phyloP scores from a whole-genome alignment of 169 alveolate genomes.

The Eimeria sp. region DNA sequence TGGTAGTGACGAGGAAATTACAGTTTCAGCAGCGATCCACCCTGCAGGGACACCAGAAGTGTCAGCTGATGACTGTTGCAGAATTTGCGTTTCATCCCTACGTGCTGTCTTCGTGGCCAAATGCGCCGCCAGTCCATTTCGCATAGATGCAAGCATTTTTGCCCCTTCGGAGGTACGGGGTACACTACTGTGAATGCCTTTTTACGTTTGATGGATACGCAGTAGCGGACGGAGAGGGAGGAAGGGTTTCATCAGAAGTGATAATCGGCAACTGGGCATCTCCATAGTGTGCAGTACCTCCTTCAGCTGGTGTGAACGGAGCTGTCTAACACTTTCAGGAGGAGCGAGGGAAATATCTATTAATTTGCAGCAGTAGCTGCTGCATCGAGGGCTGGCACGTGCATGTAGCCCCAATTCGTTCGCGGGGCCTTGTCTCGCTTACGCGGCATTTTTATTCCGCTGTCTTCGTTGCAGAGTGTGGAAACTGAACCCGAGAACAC shows the following conservation, averaged over 20 bases:
- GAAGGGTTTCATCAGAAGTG: not conserved
- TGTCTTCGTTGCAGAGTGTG: constrained; percentile 41
- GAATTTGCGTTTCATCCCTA: constrained; percentile 35
- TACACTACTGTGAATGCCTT: not conserved
- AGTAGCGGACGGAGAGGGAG: not conserved
- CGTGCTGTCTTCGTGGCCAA: constrained; percentile 25
- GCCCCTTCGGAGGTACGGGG: constrained; percentile 39
- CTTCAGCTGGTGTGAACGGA: not conserved
- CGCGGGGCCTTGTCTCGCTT: not conserved
- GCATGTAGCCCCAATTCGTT: not conserved
- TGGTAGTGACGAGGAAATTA: not conserved
- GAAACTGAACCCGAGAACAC: not conserved
- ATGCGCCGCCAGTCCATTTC: constrained; percentile 3
- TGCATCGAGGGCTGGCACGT: not conserved
- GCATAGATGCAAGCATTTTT: not conserved
- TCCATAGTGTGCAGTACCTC: not conserved
- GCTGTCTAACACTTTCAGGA: not conserved
- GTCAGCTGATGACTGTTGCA: constrained; percentile 42
- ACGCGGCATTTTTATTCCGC: not conserved
- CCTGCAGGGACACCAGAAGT: not conserved
- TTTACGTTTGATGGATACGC: not conserved
- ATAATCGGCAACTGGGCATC: not conserved
- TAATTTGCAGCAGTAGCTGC: too few relatives aligned
- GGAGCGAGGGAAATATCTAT: not conserved
- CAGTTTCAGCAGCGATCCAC: not conserved